Conservation (phyloP, 805 yeast species). For the Ogataea dorogensis region DNA sequence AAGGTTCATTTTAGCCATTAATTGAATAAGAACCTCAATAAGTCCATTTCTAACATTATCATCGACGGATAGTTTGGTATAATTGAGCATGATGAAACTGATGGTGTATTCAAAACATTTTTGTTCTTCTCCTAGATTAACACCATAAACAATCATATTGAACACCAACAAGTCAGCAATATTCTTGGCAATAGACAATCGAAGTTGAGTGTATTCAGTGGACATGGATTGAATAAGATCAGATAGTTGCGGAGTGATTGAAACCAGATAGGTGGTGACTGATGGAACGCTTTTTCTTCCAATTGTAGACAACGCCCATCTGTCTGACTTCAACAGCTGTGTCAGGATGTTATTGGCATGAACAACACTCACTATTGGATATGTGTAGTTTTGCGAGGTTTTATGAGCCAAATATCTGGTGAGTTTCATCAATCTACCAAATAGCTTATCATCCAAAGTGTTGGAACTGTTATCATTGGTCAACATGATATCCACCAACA, state of each 20-base stretch:
- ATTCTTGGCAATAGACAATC: slow-evolving; percentile 31
- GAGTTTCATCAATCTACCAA: slow-evolving; percentile 31
- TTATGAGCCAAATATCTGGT: slow-evolving; percentile 26
- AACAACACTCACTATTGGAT: slow-evolving; percentile 31
- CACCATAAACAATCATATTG: slow-evolving; percentile 31
- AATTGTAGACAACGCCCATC: slow-evolving; percentile 24
- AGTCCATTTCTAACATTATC: slow-evolving; percentile 25
- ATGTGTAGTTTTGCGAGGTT: slow-evolving; percentile 24
- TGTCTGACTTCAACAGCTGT: slow-evolving; percentile 34
- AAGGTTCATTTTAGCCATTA: slow-evolving; percentile 31
- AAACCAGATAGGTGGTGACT: slow-evolving; percentile 22
- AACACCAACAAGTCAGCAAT: slow-evolving; percentile 34
- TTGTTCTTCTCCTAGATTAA: slow-evolving; percentile 25
- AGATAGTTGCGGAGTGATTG: slow-evolving; percentile 20
- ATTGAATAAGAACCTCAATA: slow-evolving; percentile 32
- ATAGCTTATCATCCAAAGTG: slow-evolving; percentile 32
- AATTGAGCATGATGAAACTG: slow-evolving; percentile 22
- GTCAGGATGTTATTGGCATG: slow-evolving; percentile 30
- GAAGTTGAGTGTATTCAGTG: slow-evolving; percentile 30
- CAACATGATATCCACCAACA: slow-evolving; percentile 31
- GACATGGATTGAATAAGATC: slow-evolving; percentile 26
- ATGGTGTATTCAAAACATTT: slow-evolving; percentile 27
- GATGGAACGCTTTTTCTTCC: slow-evolving; percentile 25
- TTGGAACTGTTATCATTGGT: slow-evolving; percentile 29
- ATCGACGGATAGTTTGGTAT: slow-evolving; percentile 18